phyloP scores from a whole-genome alignment of 2,329 filamentous ascomycete genomes.

The Ophiobolus disseminans region DNA sequence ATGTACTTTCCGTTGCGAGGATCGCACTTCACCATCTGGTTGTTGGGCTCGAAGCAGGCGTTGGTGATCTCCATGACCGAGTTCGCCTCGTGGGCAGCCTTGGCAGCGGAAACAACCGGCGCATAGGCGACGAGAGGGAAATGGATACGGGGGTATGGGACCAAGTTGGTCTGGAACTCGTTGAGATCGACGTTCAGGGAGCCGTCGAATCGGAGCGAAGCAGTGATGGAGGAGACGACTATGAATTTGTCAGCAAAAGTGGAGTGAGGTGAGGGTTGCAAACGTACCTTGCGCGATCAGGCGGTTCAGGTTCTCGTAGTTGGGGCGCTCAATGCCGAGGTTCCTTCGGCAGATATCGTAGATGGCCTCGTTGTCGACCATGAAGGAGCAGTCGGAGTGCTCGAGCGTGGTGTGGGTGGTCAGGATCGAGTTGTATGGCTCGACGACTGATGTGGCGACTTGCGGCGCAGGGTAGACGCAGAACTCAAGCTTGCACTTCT shows the following conservation, averaged over 20 bases:
- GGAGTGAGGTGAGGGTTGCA: neutral
- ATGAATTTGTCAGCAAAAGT: conserved; percentile 26
- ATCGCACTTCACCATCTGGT: conserved; percentile 99
- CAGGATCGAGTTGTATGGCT: conserved; percentile 99
- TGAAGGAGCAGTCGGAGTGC: conserved; percentile 99
- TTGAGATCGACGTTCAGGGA: conserved; percentile 99
- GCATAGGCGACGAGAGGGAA: conserved; percentile 98
- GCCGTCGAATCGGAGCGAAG: conserved; percentile 96
- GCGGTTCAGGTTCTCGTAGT: conserved; percentile 98
- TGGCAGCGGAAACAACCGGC: conserved; percentile 91
- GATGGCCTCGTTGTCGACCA: conserved; percentile 99
- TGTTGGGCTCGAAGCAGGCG: conserved; percentile 99
- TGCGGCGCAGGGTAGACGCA: conserved; percentile 98
- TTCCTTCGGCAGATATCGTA: conserved; percentile 99
- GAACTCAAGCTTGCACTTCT: conserved; percentile 99
- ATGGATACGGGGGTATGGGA: conserved; percentile 98
- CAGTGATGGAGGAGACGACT: conserved; percentile 98
- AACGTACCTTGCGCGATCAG: conserved; percentile 89
- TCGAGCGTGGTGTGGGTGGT: conserved; percentile 99
- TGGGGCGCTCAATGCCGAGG: conserved; percentile 94
- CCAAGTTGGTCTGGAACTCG: conserved; percentile 99
- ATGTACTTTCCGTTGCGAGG: conserved; percentile 99
- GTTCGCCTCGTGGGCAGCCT: conserved; percentile 97
- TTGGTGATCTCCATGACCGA: conserved; percentile 98
- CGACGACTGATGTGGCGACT: conserved; percentile 95